Evolutionary conservation across 2,329 filamentous ascomycete species (phyloP).

Genomic region (Hypoxylon sp.): DNA sequence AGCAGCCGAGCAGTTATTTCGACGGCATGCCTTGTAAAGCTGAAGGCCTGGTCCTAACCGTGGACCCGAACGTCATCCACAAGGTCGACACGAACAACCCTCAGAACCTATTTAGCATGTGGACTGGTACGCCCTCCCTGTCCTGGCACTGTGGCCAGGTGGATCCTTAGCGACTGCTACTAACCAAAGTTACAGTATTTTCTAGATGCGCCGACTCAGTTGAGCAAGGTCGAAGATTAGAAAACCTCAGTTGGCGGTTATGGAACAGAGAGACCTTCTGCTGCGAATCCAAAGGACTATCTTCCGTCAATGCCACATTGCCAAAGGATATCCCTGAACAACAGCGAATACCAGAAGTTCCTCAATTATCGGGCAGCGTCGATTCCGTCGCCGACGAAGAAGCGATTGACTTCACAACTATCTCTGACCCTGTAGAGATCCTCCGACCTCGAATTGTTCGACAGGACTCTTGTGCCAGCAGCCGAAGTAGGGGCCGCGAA

Average conservation of each 20-base stretch:
- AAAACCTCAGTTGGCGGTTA: conserved; percentile 95
- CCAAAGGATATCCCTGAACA: conserved; percentile 66
- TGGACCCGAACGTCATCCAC: conserved; percentile 92
- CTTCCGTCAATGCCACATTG: conserved; percentile 62
- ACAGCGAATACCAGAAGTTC: conserved; percentile 68
- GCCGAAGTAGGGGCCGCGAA: conserved; percentile 80
- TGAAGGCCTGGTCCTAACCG: conserved; percentile 87
- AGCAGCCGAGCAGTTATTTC: conserved; percentile 48
- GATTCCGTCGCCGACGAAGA: conserved; percentile 82
- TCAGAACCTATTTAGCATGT: conserved; percentile 95
- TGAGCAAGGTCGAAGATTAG: conserved; percentile 90
- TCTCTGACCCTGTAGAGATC: conserved; percentile 71
- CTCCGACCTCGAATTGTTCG: conserved; percentile 77
- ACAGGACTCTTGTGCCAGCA: conserved; percentile 79
- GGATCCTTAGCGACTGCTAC: conserved; percentile 41
- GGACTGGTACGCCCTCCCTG: conserved; percentile 80
- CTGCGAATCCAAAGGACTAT: conserved; percentile 75
- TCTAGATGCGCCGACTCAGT: conserved; percentile 94
- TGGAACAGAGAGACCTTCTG: conserved; percentile 97
- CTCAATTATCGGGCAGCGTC: conserved; percentile 82
- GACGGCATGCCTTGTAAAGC: conserved; percentile 84
- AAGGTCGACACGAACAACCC: conserved; percentile 94
- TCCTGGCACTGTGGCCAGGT: conserved; percentile 12
- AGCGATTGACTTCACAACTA: conserved; percentile 69
- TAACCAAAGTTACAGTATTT: conserved; percentile 76